Conservation (phyloP, 179 eudicot genomes). For the Beta lomatogona region DNA sequence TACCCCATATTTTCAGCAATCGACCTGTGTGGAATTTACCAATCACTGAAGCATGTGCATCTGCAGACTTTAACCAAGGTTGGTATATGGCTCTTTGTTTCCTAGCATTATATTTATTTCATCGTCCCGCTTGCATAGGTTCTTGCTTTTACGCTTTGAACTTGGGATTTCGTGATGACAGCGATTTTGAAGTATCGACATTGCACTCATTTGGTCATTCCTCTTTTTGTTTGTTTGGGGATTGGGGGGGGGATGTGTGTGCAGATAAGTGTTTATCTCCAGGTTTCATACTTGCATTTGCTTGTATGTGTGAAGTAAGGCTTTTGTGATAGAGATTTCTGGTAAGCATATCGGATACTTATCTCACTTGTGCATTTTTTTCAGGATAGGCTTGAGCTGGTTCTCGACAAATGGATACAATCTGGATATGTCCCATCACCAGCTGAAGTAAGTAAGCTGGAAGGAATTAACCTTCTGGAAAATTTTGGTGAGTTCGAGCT, state of each 20-base stretch:
- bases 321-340: too few relatives aligned
- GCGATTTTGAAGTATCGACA: too few relatives aligned
- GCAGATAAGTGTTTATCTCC: too few relatives aligned
- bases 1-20: constrained; percentile 82
- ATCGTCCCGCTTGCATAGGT: too few relatives aligned
- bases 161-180: too few relatives aligned
- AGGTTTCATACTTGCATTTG: too few relatives aligned
- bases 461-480: constrained; percentile 64
- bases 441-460: constrained; percentile 83
- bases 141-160: too few relatives aligned
- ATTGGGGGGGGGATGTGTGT: too few relatives aligned
- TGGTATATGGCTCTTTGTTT: constrained; percentile 24
- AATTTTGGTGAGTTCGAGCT: constrained; percentile 48
- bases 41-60: constrained; percentile 92
- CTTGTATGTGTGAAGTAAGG: too few relatives aligned
- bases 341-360: too few relatives aligned
- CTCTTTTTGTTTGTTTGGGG: neutral
- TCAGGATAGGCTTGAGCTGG: constrained; percentile 95
- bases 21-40: constrained; percentile 87
- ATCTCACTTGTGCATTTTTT: constrained; percentile 20
- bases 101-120: neutral
- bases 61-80: constrained; percentile 96
- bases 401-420: constrained; percentile 67
- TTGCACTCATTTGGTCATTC: too few relatives aligned
- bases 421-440: constrained; percentile 74